A percentile compares a stretch with the other conserved stretches of the same genome.
These are phyloP conservation scores for Jacaranda copaia DNA, from an alignment of 257 asterid genomes.

Conservation along the genomic window DNA sequence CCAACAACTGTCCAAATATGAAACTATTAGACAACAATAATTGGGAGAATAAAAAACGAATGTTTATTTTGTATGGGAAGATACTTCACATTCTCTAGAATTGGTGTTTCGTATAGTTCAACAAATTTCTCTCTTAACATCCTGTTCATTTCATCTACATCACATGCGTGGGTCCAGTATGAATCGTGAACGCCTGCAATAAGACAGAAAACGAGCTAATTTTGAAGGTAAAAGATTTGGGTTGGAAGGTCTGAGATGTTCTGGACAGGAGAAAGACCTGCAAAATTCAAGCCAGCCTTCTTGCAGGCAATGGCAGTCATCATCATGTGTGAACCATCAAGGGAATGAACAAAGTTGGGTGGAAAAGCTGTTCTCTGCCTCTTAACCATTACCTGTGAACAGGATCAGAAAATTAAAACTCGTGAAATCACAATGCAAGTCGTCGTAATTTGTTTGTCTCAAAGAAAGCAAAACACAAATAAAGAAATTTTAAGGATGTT, in stretches of 20 bases:
- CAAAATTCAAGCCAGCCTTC: slow-evolving; percentile 86
- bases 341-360: slow-evolving; percentile 96
- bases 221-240: slow-evolving; percentile 16
- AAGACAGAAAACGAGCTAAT: slow-evolving; percentile 24
- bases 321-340: slow-evolving; percentile 99
- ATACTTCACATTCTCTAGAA: slow-evolving; percentile 81
- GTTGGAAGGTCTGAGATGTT: slow-evolving; percentile 22
- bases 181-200: slow-evolving; percentile 97
- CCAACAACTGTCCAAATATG: slow-evolving; percentile 73
- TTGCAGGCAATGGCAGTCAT: slow-evolving; percentile 98
- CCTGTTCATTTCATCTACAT: slow-evolving; percentile 81
- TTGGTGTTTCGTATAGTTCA: slow-evolving; percentile 81
- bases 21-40: slow-evolving; percentile 31
- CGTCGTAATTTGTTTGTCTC: no score
- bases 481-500: slow-evolving; percentile 20
- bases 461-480: slow-evolving; percentile 8
- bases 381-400: slow-evolving; percentile 80
- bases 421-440: no score
- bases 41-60: background rate
- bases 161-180: slow-evolving; percentile 98
- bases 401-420: slow-evolving; percentile 20
- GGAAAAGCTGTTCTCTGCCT: slow-evolving; percentile 97
- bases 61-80: no score
- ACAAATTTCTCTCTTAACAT: slow-evolving; percentile 87
- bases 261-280: slow-evolving; percentile 58